Evolutionary conservation across 2,329 filamentous ascomycete genomes (phyloP), one percentile per base, ranked within the genome.

Genomic region (Aaosphaeria pasadenensis): DNA sequence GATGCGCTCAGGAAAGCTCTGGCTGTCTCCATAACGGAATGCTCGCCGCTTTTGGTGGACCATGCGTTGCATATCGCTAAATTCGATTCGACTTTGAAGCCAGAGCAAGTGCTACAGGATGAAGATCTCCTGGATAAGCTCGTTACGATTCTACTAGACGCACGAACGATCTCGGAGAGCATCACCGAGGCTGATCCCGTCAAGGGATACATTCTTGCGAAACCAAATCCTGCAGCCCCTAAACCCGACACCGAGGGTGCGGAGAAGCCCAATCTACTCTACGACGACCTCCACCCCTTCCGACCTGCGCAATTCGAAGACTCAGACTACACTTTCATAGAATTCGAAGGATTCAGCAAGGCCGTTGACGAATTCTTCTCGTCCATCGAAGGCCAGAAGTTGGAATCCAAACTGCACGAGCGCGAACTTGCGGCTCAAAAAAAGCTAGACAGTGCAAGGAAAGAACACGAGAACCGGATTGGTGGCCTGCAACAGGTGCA

Each of bases 311-410:
- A 97, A 57, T 88, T 95, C 52, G 82, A 85, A 52, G 84, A 91
- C 47, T 74, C 83, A 0, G 73, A 77, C 0, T 81, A 86, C 28
- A 80, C 83, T 3, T 83, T 95, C 11, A 64, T 97, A 9, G 82
- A 89, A 46, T 91, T 91, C 56, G 81, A 89, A 5, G 87, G 85
- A 7, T 97, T 95, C 76, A 96, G 96, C 69, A 88, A 87, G 63
- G 94, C 91, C 0, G 91, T 96, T 0, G 94, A 99, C 64, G 89
- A 96, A 57, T 99, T 96, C 74, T 97, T 95, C 69, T 97, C 94
- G 0, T 97, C 92, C 0, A 83, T 97, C 29, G 94, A 99, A 71
- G 90, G 91, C 0, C 92, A 96, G 66, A 95, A 89, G 66, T 78
- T 97, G 1, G 88, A 95, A 67, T 95, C 89, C 1, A 82, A 85